Evolutionary conservation across 257 asterid species (phyloP), one percentile per base, ranked within the genome.

Genomic region (Hygrophila difformis): DNA sequence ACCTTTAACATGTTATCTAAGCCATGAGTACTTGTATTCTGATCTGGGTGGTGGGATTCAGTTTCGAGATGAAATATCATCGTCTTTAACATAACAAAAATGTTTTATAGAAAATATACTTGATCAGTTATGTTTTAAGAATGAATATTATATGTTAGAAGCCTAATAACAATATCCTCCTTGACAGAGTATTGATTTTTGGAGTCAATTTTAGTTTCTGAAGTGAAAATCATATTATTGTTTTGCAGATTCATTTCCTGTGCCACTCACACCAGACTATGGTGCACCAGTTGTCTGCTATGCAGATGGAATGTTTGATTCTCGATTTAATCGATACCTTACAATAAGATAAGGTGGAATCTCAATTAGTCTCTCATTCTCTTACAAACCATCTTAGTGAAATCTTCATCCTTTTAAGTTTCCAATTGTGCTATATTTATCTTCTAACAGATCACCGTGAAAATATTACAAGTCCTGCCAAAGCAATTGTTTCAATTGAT

Each of bases 241-340:
- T n/a, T 28, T 49, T 18, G 71, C 85, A 89, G 98, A 69, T 72
- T 64, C 87, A 55, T 73, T 60, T 64, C 96, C 96, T 8, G 58
- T 65, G 67, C 94, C 98, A 17, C 71, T 89, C 53, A 85, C 98
- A 20, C 96, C 94, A 16, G 87, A 89, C 63, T 89, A 85, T 45
- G 73, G 83, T 13, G 78, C 77, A 24, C 80, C 86, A 20, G 69
- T 55, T 23, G 94, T 79, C 52, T 79, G 77, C 58, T 89, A 77
- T 66, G n/a, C n/a, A 28, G 98, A 89, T 57, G 96, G 98, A 57
- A 83, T 89, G 42, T 73, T 73, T 74, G 96, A 89, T 59, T 58
- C 73, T 26, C 88, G 82, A 53, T 77, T 75, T 65, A 74, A 77
- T 55, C 87, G 96, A 38, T 85, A 64, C 50, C 63, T 89, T 54